Base-by-base conservation (phyloP, 2,329 filamentous ascomycete species). In the Fusarium dimerum region DNA sequence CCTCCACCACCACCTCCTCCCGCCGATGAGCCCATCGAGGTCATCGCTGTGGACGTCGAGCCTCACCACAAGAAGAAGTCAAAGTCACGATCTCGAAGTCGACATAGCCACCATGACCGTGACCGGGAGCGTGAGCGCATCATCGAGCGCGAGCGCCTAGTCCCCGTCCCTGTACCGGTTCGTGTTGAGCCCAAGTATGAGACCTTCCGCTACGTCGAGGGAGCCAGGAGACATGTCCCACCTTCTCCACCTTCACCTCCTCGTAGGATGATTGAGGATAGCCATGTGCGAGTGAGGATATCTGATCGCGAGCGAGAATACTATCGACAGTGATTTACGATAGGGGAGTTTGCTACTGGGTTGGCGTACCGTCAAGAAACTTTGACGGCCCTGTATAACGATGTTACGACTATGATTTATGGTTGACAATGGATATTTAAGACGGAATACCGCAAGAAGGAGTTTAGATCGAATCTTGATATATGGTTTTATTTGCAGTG, bases 171-270 rank as follows among this genome's bases (percentile, higher is more conserved):
- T 16, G 71, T 76, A 6, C 73, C 72, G 1, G 72, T 74, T 16
- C 70, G 68, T 45, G 66, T 66, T 18, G 72, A 71, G 59, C 71
- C 71, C 36, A 61, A 67, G 54, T 76, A 76, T 55, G 79, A 80
- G 38, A 78, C 78, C 30, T 83, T 72, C 61, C 77, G 80, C 7
- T 82, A 82, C 59, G 73, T 83, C 45, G 78, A 82, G 52, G 78
- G 76, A 1, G 74, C 78, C 26, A 69, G 75, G 46, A 68, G 74
- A 18, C 59, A 55, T 41, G 39, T 61, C 10, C 60, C 30, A 32
- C 30, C 63, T 18, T 62, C 67, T 41, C 58, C 68, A 43, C 59
- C 73, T 55, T 68, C 65, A 52, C 63, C 65, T 39, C 62, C 60
- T 47, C 62, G 54, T 61, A 71, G 60, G 57, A 69, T 63, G 68